Base-by-base conservation (phyloP, 2,329 filamentous ascomycete genomes). In the Hymenotorrendiella dingleyae region DNA sequence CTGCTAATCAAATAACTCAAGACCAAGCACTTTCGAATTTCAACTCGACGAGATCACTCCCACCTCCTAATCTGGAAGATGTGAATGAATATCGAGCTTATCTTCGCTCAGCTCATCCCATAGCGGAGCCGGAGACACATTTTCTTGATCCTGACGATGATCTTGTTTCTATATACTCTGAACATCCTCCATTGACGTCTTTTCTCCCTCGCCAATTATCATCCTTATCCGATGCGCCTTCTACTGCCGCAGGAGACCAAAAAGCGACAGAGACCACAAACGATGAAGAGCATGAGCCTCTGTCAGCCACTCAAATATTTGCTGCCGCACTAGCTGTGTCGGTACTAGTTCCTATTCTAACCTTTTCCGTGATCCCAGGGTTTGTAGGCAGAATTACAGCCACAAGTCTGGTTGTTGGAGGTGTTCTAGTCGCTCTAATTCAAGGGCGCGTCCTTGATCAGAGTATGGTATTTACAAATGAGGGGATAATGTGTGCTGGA, bases 1-100 rank as follows among this genome's bases (percentile, higher is more conserved):
- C 7, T 24, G 6, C 3, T 8, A 28, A 21, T 30, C 20, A 24
- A 22, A 26, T 44, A 43, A 48, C 12, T 39, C 1, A 41, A 80
- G 76, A 80, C 48, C 72, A 78, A 52, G 72, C 78, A 1, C 63
- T 86, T 37, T 62, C 72, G 1, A 77, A 80, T 0, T 85, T 77
- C 56, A 69, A 68, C 48, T 64, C 70, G 40, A 68, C 71, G 0
- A 74, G 74, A 49, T 64, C 65, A 14, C 65, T 80, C 10, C 64
- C 68, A 0, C 55, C 66, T 4, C 78, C 80, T 1, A 62, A 65
- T 1, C 50, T 64, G 4, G 61, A 67, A 8, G 78, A 86, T 38
- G 64, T 80, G 14, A 59, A 63, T 10, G 58, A 59, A 2, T 80
- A 79, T 53, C 72, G 71, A 30, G 54, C 62, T 6, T 86, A 79